A percentile compares a stretch with the other conserved stretches of the same genome.
Conservation (phyloP, 2,329 filamentous ascomycete genomes). For the Verticillium dahliae region DNA sequence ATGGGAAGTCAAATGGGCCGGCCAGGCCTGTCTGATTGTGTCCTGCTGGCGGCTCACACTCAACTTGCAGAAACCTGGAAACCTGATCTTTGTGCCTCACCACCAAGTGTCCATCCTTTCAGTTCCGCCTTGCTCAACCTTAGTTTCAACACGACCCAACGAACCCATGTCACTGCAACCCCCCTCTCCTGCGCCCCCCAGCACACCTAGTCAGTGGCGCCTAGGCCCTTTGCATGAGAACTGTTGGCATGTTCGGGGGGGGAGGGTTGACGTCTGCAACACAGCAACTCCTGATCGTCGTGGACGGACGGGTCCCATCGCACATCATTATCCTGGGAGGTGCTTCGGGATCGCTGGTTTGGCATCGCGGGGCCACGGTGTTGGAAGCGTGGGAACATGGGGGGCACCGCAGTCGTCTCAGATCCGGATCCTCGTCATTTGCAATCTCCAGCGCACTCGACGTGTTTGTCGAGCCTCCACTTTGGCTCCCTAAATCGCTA, state of each 20-base stretch:
- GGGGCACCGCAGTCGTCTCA: background rate
- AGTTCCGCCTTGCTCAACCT: background rate
- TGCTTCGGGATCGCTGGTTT: background rate
- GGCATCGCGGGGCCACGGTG: background rate
- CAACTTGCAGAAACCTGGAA: background rate
- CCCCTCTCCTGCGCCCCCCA: background rate
- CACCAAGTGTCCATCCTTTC: background rate
- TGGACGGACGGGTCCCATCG: background rate
- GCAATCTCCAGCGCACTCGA: background rate
- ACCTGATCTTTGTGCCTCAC: background rate
- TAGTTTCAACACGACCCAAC: background rate
- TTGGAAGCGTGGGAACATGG: background rate
- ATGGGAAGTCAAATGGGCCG: background rate
- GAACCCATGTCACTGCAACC: background rate
- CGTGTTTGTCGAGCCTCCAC: background rate
- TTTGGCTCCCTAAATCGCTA: background rate
- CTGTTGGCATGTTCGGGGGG: background rate
- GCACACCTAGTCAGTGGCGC: too few species aligned
- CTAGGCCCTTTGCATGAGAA: too few species aligned
- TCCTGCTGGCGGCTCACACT: background rate
- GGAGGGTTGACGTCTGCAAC: background rate
- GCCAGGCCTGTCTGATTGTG: background rate
- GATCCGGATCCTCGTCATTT: conserved; percentile 1
- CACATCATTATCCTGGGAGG: background rate
- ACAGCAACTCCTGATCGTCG: background rate